Evolutionary conservation across 108 stramenopile genomes (phyloP).

Genomic region (Fistulifera pelliculosa): DNA sequence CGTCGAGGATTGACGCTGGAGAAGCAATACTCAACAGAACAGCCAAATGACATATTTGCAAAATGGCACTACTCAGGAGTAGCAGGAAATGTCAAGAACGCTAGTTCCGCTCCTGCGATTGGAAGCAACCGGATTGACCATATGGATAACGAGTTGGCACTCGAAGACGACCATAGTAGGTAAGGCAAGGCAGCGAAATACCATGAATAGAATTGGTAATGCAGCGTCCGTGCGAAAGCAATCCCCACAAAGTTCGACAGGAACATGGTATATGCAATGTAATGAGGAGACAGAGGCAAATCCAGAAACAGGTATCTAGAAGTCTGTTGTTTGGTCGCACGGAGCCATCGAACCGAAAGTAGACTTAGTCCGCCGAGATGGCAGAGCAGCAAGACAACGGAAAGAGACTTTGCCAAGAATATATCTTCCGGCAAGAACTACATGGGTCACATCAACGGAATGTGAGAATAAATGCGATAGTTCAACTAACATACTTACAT

Average conservation of each 20-base stretch:
- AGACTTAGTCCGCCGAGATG: conserved; percentile 44
- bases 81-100: conserved; percentile 90
- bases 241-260: conserved; percentile 94
- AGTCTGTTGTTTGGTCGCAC: conserved; percentile 11
- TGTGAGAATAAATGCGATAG: conserved; percentile 1
- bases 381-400: conserved; percentile 49
- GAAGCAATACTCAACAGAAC: conserved; percentile 16
- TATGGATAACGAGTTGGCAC: neutral
- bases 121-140: conserved; percentile 8
- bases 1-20: neutral
- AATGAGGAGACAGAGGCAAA: conserved; percentile 31
- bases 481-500: neutral
- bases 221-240: conserved; percentile 87
- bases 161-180: conserved; percentile 35
- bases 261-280: conserved; percentile 71
- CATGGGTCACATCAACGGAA: too few species aligned
- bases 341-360: conserved; percentile 53
- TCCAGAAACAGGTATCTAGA: conserved; percentile 9
- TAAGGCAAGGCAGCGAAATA: conserved; percentile 84
- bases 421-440: conserved; percentile 83
- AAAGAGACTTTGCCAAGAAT: conserved; percentile 63
- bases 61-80: conserved; percentile 69
- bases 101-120: conserved; percentile 57
- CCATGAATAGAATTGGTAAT: conserved; percentile 98
- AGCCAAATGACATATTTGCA: conserved; percentile 72